Percentiles rank a stretch among this genome's conserved stretches.
These are phyloP conservation scores for Ascosphaera aggregata DNA, from an alignment of 2,329 filamentous ascomycete genomes.

Conservation along the genomic window DNA sequence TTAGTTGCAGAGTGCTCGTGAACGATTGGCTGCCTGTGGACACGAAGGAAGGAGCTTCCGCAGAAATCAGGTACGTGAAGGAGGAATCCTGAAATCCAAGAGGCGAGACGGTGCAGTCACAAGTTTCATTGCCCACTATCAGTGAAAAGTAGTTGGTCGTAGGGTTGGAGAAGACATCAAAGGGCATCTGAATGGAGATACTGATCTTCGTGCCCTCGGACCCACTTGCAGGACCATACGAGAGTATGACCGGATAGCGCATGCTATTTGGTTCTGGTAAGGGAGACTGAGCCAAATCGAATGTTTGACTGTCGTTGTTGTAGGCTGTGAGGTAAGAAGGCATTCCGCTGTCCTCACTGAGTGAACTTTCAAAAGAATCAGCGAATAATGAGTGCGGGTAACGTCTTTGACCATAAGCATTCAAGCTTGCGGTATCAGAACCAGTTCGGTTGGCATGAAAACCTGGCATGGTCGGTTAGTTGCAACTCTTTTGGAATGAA, in stretches of 20 bases:
- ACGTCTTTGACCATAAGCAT: background rate
- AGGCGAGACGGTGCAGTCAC: conserved; percentile 41
- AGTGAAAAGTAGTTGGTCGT: conserved; percentile 31
- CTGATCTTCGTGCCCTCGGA: conserved; percentile 44
- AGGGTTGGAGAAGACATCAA: conserved; percentile 43
- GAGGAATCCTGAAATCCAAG: conserved; percentile 31
- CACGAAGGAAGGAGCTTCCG: conserved; percentile 45
- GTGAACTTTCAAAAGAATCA: background rate
- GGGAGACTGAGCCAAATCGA: conserved; percentile 39
- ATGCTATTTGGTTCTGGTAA: conserved; percentile 41
- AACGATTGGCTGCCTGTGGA: conserved; percentile 31
- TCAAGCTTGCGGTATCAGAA: background rate
- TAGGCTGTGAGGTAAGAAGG: background rate
- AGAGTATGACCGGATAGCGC: conserved; percentile 39
- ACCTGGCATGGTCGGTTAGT: background rate
- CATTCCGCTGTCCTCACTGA: background rate
- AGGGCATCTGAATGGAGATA: conserved; percentile 51
- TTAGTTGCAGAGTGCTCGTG: conserved; percentile 33
- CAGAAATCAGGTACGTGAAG: conserved; percentile 48
- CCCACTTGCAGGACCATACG: conserved; percentile 47
- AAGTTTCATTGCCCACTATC: conserved; percentile 57
- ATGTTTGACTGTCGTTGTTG: conserved; percentile 13
- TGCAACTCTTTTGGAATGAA: background rate
- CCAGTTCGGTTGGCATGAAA: background rate
- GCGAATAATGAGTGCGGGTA: background rate